Conservation (phyloP, 805 yeast genomes). For the Candida taoyuanica region DNA sequence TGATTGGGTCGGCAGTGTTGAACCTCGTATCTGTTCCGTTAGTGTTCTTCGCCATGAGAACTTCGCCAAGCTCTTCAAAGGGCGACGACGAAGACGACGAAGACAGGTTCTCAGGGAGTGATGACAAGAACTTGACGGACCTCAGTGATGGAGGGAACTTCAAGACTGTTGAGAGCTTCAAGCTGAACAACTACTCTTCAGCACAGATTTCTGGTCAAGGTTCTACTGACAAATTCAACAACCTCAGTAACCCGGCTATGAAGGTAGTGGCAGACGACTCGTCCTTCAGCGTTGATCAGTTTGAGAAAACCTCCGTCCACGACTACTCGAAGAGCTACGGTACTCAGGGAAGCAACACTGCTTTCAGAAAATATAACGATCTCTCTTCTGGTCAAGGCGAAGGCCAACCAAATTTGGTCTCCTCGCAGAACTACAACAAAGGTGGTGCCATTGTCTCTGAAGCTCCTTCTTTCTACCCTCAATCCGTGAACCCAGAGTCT, state of each 20-base stretch:
- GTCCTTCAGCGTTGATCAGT: slow-evolving; percentile 19
- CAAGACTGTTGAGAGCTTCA: slow-evolving; percentile 12
- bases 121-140: slow-evolving; percentile 23
- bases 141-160: slow-evolving; percentile 22
- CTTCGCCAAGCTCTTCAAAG: slow-evolving; percentile 11
- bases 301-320: slow-evolving; percentile 22
- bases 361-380: slow-evolving; percentile 16
- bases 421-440: slow-evolving; percentile 21
- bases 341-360: slow-evolving; percentile 6
- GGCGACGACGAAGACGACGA: slow-evolving; percentile 15
- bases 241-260: slow-evolving; percentile 14
- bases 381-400: slow-evolving; percentile 13
- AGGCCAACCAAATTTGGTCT: slow-evolving; percentile 26
- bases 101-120: background rate
- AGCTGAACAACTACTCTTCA: slow-evolving; percentile 12
- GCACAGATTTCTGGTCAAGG: slow-evolving; percentile 4
- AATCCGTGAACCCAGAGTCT: slow-evolving; percentile 24
- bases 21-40: slow-evolving; percentile 48
- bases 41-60: slow-evolving; percentile 36
- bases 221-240: slow-evolving; percentile 15
- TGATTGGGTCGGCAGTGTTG: slow-evolving; percentile 61
- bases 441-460: slow-evolving; percentile 24
- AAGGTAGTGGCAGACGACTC: slow-evolving; percentile 25
- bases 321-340: slow-evolving; percentile 23
- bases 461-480: slow-evolving; percentile 20